A percentile compares a stretch with the other conserved stretches of the same genome.
These are phyloP conservation scores for Platanthera zijinensis DNA, from an alignment of 106 monocot genomes.

Conservation along the genomic window DNA sequence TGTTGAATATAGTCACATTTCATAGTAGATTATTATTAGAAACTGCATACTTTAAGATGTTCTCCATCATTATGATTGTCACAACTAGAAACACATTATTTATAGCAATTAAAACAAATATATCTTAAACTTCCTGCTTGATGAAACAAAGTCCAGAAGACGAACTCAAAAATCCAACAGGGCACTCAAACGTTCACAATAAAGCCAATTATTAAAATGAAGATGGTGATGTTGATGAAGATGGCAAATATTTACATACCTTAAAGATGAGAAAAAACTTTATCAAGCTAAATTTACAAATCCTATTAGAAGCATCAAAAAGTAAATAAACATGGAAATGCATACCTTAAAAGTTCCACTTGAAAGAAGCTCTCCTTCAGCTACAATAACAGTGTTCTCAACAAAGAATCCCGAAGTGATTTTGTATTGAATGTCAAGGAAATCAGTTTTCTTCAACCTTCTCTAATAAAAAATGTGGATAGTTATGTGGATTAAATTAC, in stretches of 20 bases:
- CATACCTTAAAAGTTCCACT: slow-evolving; percentile 87
- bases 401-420: slow-evolving; percentile 94
- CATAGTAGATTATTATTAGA: no score
- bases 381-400: slow-evolving; percentile 89
- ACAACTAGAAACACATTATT: no score
- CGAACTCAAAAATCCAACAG: background rate
- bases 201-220: background rate
- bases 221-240: background rate
- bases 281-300: background rate
- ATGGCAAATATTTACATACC: background rate
- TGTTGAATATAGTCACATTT: no score
- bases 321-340: background rate
- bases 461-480: background rate
- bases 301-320: background rate
- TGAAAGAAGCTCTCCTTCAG: slow-evolving; percentile 85
- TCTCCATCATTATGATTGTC: no score
- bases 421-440: slow-evolving; percentile 76
- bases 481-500: background rate
- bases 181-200: background rate
- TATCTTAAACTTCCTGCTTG: background rate
- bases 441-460: slow-evolving; percentile 14
- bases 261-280: background rate
- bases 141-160: background rate
- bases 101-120: background rate
- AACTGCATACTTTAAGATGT: no score